phyloP scores from a whole-genome alignment of 2,329 filamentous ascomycete genomes.

The Cadophora gregata region DNA sequence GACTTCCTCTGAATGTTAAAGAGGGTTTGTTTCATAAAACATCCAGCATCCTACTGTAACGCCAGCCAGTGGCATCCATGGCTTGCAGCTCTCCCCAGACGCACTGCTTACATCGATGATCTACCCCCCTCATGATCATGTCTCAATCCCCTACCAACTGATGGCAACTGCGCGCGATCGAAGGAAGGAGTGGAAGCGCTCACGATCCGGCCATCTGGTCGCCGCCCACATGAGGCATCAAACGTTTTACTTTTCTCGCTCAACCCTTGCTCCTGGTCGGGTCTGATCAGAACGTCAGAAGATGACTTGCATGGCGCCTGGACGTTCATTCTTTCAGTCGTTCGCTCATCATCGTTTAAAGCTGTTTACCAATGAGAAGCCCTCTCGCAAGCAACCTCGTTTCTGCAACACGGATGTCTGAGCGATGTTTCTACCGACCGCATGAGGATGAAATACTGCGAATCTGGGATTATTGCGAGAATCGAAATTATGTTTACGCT shows the following conservation, averaged over 20 bases:
- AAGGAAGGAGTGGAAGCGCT: slow-evolving; percentile 12
- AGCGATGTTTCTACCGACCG: slow-evolving; percentile 18
- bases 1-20: not conserved
- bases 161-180: not conserved
- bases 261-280: slow-evolving; percentile 12
- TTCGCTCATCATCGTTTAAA: slow-evolving; percentile 3
- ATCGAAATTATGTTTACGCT: not conserved
- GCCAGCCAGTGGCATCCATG: slow-evolving; percentile 12
- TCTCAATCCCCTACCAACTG: slow-evolving; percentile 2
- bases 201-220: slow-evolving; percentile 4
- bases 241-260: slow-evolving; percentile 27
- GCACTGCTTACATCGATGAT: not conserved
- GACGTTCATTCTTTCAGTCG: not conserved
- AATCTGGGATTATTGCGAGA: not conserved
- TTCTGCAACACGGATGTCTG: slow-evolving; percentile 19
- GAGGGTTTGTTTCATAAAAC: slow-evolving; percentile 8
- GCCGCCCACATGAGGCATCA: slow-evolving; percentile 24
- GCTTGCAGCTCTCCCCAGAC: slow-evolving; percentile 9
- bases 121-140: not conserved
- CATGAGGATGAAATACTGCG: slow-evolving; percentile 10
- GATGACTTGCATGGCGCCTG: slow-evolving; percentile 27
- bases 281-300: slow-evolving; percentile 14
- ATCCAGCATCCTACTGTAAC: not conserved
- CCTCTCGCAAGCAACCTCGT: not conserved
- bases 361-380: not conserved